Evolutionary conservation across 805 yeast genomes (phyloP), one percentile per base, ranked within the genome.

Genomic region (Monosporozyma yasuniensis): DNA sequence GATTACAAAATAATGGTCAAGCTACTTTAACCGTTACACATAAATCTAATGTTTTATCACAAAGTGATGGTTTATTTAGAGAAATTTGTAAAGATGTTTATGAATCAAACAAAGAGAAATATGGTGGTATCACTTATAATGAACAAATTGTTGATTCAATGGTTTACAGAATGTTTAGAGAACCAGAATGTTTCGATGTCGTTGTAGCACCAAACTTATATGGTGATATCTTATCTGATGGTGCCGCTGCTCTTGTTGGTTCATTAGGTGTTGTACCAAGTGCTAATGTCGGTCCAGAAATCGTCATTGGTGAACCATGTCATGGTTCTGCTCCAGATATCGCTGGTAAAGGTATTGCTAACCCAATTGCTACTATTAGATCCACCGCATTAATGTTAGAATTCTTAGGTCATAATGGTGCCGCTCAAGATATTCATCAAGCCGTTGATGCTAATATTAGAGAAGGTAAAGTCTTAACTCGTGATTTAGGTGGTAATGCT

Each of bases 271-370:
- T 93, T 51, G 97, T 93, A 50, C 98, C 99, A 63, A 84, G 95
- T 49, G 98, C 98, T 53, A 93, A 93, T 65, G 99, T 93, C 55
- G 99, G 99, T 63, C 96, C 89, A 66, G 72, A 77, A 67, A 91
- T 93, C 66, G 97, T 95, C 55, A 88, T 93, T 66, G 99, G 99
- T 68, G 99, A 93, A 74, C 99, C 99, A 66, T 90, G 97, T 67
- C 99, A 93, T 72, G 99, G 99, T 54, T 87, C 96, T 50, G 99
- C 99, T 49, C 99, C 99, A 50, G 99, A 93, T 69, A 93, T 93
- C 58, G 96, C 90, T 67, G 99, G 99, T 61, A 83, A 78, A 70
- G 93, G 93, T 61, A 87, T 88, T 61, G 79, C 96, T 48, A 91
- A 91, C 78, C 99, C 99, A 57, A 83, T 93, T 63, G 99, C 99